Conservation (phyloP, 345 rosid species). For the Odontarrhena argentea region DNA sequence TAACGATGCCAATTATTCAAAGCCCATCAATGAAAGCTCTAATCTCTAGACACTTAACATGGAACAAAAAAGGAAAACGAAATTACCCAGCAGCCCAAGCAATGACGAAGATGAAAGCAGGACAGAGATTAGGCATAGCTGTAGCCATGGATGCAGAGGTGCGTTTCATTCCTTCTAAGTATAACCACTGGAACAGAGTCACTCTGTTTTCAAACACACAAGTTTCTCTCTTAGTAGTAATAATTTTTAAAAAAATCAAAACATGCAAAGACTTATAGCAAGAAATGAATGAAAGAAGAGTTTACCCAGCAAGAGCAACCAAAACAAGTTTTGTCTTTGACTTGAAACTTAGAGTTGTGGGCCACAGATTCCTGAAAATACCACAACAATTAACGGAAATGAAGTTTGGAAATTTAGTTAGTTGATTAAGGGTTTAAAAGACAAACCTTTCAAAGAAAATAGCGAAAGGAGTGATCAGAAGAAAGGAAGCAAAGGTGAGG, state of each 20-base stretch:
- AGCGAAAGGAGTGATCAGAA: slow-evolving; percentile 68
- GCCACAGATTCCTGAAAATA: slow-evolving; percentile 72
- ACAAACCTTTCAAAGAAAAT: slow-evolving; percentile 65
- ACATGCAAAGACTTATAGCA: slow-evolving; percentile 1
- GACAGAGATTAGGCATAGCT: slow-evolving; percentile 97
- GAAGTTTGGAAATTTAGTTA: background rate
- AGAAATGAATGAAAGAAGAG: background rate
- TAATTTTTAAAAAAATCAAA: background rate
- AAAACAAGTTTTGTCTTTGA: slow-evolving; percentile 62
- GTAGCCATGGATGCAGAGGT: slow-evolving; percentile 95
- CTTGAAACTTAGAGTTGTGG: slow-evolving; percentile 54
- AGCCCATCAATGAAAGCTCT: background rate
- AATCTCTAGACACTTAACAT: background rate
- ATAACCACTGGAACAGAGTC: slow-evolving; percentile 71
- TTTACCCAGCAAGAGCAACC: slow-evolving; percentile 74
- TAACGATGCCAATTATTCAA: slow-evolving; percentile 32
- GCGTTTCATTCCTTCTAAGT: slow-evolving; percentile 70
- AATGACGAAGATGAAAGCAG: slow-evolving; percentile 79
- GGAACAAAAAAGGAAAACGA: background rate
- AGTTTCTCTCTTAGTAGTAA: slow-evolving; percentile 2
- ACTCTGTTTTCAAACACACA: slow-evolving; percentile 55
- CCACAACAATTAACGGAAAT: background rate
- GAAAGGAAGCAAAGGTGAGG: slow-evolving; percentile 60
- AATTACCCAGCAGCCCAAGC: slow-evolving; percentile 78
- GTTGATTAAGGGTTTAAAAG: background rate